phyloP scores from a whole-genome alignment of 176 grass and related monocot species.

The Elymus sibiricus region DNA sequence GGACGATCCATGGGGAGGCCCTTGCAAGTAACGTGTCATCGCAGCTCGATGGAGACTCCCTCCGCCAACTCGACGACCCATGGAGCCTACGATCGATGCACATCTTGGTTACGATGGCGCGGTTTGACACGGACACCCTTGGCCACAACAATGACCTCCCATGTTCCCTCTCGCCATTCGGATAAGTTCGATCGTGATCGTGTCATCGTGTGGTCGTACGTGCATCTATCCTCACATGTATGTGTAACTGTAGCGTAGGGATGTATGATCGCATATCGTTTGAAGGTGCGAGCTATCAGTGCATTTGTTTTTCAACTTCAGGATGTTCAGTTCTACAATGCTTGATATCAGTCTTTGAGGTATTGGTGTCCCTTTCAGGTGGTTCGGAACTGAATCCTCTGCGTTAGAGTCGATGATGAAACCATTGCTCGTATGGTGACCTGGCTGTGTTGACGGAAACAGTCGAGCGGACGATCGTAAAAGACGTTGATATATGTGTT shows the following conservation, averaged over 20 bases:
- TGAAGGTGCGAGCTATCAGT: too few species aligned
- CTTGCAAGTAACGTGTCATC: conserved; percentile 37
- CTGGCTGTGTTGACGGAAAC: conserved; percentile 17
- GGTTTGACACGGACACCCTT: conserved; percentile 23
- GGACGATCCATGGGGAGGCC: conserved; percentile 1
- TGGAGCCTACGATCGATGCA: conserved; percentile 30
- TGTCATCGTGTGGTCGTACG: too few species aligned
- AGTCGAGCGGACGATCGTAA: neutral
- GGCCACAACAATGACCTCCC: neutral
- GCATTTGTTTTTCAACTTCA: neutral
- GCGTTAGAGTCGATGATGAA: neutral
- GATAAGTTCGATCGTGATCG: neutral
- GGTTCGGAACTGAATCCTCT: neutral
- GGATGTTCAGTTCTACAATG: neutral
- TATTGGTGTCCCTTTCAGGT: conserved; percentile 6
- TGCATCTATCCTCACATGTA: too few species aligned
- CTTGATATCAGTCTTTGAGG: neutral
- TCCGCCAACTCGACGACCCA: neutral
- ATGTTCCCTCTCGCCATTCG: neutral
- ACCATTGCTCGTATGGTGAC: neutral
- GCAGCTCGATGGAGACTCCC: neutral
- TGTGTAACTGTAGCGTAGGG: neutral
- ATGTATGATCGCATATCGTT: neutral
- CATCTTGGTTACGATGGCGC: conserved; percentile 37
- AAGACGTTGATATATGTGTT: neutral